phyloP scores from a whole-genome alignment of 352 stramenopile species.

The Labyrinthula sp. region DNA sequence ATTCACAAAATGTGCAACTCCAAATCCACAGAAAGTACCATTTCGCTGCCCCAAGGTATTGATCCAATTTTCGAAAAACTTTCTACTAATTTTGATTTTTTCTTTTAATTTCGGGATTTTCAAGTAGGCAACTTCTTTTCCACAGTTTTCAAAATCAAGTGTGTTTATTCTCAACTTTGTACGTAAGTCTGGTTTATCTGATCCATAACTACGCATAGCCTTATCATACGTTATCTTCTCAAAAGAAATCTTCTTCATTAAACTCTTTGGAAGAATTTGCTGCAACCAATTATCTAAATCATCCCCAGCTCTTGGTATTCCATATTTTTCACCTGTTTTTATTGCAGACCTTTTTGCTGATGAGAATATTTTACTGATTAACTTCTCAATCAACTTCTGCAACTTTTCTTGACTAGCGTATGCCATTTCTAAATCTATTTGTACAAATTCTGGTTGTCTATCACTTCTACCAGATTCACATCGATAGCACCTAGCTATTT shows the following conservation, averaged over 20 bases:
- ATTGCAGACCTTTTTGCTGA: conserved; percentile 3
- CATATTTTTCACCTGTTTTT: not conserved
- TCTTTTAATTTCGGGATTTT: no score
- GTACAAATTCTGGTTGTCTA: conserved; percentile 63
- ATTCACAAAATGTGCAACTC: no score
- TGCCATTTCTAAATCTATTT: conserved; percentile 67
- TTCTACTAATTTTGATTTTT: no score
- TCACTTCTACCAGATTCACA: conserved; percentile 59
- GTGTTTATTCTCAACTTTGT: conserved; percentile 46
- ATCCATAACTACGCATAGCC: conserved; percentile 50
- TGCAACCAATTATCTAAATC: not conserved
- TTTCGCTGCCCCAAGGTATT: no score
- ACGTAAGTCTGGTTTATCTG: conserved; percentile 58
- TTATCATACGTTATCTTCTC: conserved; percentile 46
- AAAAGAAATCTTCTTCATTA: not conserved
- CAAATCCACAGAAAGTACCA: no score
- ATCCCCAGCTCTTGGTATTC: not conserved
- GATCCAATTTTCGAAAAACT: no score
- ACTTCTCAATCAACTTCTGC: conserved; percentile 46
- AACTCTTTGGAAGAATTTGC: not conserved
- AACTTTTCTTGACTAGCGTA: conserved; percentile 51
- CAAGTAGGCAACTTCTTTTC: not conserved
- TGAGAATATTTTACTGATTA: conserved; percentile 48
- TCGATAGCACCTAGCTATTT: conserved; percentile 61
- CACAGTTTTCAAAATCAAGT: conserved; percentile 1